Evolutionary conservation across 345 rosid species (phyloP).

Genomic region (Microcos paniculata): DNA sequence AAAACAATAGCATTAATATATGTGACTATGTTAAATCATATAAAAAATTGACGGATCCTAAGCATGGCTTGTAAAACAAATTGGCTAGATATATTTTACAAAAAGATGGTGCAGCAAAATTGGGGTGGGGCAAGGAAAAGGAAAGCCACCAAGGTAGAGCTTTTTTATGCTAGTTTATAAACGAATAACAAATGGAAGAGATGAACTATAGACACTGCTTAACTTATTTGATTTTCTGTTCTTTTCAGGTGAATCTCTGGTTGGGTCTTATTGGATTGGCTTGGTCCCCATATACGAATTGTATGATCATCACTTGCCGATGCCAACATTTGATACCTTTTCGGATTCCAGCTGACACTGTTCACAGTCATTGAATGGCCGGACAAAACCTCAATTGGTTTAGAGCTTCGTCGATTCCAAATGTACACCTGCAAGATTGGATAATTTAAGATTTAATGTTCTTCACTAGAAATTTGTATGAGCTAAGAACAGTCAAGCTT

Average conservation of each 20-base stretch:
- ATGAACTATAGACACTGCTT: slow-evolving; percentile 17
- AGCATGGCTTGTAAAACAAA: neutral
- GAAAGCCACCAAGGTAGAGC: slow-evolving; percentile 10
- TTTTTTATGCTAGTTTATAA: slow-evolving; percentile 16
- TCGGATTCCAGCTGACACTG: slow-evolving; percentile 89
- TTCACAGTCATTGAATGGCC: slow-evolving; percentile 86
- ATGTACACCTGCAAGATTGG: slow-evolving; percentile 61
- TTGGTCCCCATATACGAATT: slow-evolving; percentile 80
- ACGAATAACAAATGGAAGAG: slow-evolving; percentile 21
- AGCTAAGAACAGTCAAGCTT: neutral
- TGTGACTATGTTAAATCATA: no score
- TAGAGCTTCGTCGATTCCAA: slow-evolving; percentile 55
- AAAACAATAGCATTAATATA: no score
- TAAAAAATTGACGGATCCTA: neutral
- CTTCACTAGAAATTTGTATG: neutral
- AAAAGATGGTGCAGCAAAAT: slow-evolving; percentile 23
- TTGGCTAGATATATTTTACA: neutral
- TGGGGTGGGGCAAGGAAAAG: slow-evolving; percentile 20
- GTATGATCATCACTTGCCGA: slow-evolving; percentile 84
- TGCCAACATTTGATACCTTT: slow-evolving; percentile 69
- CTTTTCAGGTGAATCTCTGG: neutral
- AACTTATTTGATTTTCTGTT: neutral
- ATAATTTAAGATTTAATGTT: slow-evolving; percentile 1
- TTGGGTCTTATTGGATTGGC: slow-evolving; percentile 22
- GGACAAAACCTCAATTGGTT: slow-evolving; percentile 65